Conservation (phyloP, 202 grass and related monocot genomes). For the Zizania palustris region DNA sequence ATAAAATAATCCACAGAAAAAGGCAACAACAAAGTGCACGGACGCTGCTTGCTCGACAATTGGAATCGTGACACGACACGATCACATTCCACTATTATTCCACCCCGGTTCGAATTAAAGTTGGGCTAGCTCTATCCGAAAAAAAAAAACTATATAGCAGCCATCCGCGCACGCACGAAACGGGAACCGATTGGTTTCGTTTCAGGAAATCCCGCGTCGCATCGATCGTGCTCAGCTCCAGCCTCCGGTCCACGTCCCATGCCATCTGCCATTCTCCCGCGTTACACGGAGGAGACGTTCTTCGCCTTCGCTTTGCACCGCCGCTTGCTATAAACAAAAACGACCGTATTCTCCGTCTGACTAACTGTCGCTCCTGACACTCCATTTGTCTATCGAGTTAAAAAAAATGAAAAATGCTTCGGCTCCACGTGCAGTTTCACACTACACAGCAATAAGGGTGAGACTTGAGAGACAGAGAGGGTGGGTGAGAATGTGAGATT, state of each 20-base stretch:
- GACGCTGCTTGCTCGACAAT: not conserved
- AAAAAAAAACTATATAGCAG: conserved; percentile 9
- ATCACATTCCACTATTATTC: not conserved
- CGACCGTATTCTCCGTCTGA: too few relatives aligned
- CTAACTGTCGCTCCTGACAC: conserved; percentile 6
- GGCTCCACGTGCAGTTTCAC: conserved; percentile 32
- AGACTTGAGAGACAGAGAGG: not conserved
- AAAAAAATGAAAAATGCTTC: conserved; percentile 48
- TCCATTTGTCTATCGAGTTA: conserved; percentile 28
- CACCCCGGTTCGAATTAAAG: conserved; percentile 39
- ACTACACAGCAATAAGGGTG: conserved; percentile 8
- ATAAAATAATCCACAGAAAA: not conserved
- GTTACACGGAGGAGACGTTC: not conserved
- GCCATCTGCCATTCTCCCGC: conserved; percentile 16
- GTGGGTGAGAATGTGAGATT: too few relatives aligned
- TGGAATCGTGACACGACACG: not conserved
- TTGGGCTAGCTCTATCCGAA: not conserved
- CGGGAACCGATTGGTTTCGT: not conserved
- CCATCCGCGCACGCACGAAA: conserved; percentile 11
- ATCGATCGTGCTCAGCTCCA: not conserved
- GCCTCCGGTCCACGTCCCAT: not conserved
- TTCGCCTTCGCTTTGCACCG: not conserved
- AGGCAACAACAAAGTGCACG: not conserved
- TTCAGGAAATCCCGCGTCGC: not conserved
- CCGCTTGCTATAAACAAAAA: conserved; percentile 20